These are phyloP conservation scores for Sporopachydermia lactativora DNA, from an alignment of 805 yeast genomes.

Conservation along the genomic window DNA sequence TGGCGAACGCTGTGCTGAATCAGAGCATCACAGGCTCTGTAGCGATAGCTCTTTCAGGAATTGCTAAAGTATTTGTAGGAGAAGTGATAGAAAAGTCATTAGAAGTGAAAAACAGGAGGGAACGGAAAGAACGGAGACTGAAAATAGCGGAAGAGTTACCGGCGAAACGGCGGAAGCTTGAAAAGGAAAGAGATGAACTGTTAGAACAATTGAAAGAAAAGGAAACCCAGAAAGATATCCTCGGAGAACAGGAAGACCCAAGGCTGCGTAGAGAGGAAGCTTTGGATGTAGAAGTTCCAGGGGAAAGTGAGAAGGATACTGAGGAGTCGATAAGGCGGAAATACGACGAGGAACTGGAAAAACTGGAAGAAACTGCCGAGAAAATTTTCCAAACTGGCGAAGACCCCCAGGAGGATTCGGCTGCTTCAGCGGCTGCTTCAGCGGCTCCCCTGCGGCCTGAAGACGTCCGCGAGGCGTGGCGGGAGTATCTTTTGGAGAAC, in stretches of 20 bases:
- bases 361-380: constrained; percentile 24
- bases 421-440: no score
- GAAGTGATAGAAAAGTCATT: constrained; percentile 76
- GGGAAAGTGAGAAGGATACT: constrained; percentile 16
- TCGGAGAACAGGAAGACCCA: background rate
- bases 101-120: constrained; percentile 47
- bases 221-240: background rate
- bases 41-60: constrained; percentile 71
- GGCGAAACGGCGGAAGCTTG: constrained; percentile 17
- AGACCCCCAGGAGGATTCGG: constrained; percentile 5
- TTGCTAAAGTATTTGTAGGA: constrained; percentile 81
- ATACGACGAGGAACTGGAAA: constrained; percentile 21
- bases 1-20: constrained; percentile 65
- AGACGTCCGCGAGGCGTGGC: constrained; percentile 82
- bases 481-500: constrained; percentile 53
- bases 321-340: constrained; percentile 16
- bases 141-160: constrained; percentile 19
- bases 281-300: background rate
- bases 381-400: constrained; percentile 17
- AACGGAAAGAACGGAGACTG: constrained; percentile 22
- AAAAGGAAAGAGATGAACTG: constrained; percentile 26
- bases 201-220: background rate
- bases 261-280: background rate
- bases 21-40: constrained; percentile 71
- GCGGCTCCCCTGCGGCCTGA: constrained; percentile 67